Percentiles rank a stretch among this genome's conserved stretches.
Conservation (phyloP, 257 asterid species). For the Buddleja alternifolia region DNA sequence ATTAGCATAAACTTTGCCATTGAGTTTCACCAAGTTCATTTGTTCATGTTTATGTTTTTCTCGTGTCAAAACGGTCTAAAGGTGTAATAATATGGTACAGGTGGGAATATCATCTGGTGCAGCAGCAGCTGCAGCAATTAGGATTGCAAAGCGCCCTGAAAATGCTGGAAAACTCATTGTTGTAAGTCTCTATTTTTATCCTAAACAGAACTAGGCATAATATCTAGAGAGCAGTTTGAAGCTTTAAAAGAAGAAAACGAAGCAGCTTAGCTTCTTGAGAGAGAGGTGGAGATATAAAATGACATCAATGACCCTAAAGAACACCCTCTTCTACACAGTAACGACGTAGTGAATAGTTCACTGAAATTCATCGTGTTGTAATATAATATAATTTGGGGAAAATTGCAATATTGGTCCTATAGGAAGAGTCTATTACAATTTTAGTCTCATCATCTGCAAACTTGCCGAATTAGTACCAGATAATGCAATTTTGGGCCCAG, state of each 20-base stretch:
- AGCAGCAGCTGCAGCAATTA: slow-evolving; percentile 85
- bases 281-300: neutral
- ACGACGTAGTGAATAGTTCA: neutral
- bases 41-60: neutral
- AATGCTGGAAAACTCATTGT: slow-evolving; percentile 89
- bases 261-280: neutral
- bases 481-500: neutral
- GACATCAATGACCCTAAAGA: neutral
- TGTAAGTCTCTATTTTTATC: slow-evolving; percentile 47
- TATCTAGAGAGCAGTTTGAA: neutral
- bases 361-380: neutral
- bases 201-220: neutral
- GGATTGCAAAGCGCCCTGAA: slow-evolving; percentile 75
- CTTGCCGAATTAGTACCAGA: too few relatives aligned
- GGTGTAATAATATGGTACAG: slow-evolving; percentile 40
- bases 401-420: too few relatives aligned
- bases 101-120: slow-evolving; percentile 97
- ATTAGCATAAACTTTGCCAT: too few relatives aligned
- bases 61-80: slow-evolving; percentile 14
- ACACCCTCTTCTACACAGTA: neutral
- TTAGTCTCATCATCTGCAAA: too few relatives aligned
- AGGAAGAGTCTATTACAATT: too few relatives aligned
- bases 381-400: too few relatives aligned
- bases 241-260: neutral
- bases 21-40: neutral